Evolutionary conservation across 2,329 filamentous ascomycete genomes (phyloP), one percentile per base, ranked within the genome.

Genomic region (Hypocreales sp.): DNA sequence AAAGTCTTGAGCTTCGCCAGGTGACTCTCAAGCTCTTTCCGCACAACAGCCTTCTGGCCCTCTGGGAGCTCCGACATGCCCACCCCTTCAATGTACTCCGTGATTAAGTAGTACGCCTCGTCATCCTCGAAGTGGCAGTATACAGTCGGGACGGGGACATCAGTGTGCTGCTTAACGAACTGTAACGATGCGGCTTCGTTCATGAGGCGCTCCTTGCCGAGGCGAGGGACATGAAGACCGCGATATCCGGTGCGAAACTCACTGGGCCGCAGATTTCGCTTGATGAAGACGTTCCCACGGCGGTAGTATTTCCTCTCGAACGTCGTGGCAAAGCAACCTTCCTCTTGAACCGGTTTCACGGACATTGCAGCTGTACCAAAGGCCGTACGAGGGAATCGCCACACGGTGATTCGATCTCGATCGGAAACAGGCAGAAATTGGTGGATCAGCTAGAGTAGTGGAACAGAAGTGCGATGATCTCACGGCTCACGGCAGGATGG

Each of bases 301-400:
- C 39, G 39, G 27, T 45, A 48, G 24, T 48, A 46, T 32, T 47
- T 47, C 25, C 44, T 36, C 28, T 48, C 45, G 26, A 37, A 37
- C 13, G 40, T 42, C 22, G 36, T 36, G 16, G 34, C 39, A 27
- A 46, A 27, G 20, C 37, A 42, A 2, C 40, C 36, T 19, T 43
- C 36, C 30, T 51, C 35, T 39, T 34, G 14, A 5, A 19, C 7
- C 16, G 10, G 15, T 19, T 18, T 13, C 16, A 10, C 6, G 24
- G 24, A 12, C 24, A 25, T 25, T 1, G 16, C 7, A 14, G 15
- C 23, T 15, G 23, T 17, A 16, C 8, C 10, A 25, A 18, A 17
- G 10, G 23, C 10, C 15, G 16, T 18, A 25, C 7, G 10, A 25
- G n/a, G n/a, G n/a, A n/a, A n/a, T n/a, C n/a, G n/a, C n/a, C n/a